These are phyloP conservation scores for Xylaria flabelliformis DNA, from an alignment of 495 filamentous ascomycete species.

Conservation along the genomic window DNA sequence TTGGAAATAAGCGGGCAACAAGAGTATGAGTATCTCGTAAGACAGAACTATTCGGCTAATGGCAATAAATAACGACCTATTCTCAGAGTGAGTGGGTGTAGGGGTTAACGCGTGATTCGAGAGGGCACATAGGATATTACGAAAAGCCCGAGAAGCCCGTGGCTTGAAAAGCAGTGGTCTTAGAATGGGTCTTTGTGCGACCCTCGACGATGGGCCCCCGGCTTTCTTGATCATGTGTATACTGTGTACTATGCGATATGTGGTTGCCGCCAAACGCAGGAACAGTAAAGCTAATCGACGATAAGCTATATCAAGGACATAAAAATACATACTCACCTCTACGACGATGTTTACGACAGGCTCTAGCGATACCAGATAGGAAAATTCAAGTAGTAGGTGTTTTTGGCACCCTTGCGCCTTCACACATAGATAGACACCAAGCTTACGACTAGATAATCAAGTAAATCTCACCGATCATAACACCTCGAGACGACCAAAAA, in stretches of 20 bases:
- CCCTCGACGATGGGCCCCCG: not conserved
- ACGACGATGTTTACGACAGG: not conserved
- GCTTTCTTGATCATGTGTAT: not conserved
- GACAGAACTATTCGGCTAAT: not conserved
- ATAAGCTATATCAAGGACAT: not conserved
- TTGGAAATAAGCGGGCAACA: not conserved
- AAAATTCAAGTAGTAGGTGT: not conserved
- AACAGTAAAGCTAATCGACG: not conserved
- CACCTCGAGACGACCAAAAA: not conserved
- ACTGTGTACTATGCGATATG: not conserved
- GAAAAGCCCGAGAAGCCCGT: not conserved
- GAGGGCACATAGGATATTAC: not conserved
- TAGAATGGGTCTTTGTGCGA: constrained; percentile 11
- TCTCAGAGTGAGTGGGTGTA: not conserved
- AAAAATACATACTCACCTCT: not conserved
- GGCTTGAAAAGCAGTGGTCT: not conserved
- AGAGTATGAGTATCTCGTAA: constrained; percentile 5
- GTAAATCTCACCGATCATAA: not conserved
- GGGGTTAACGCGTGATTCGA: not conserved
- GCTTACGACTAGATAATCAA: not conserved
- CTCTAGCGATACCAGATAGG: not conserved
- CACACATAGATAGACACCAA: not conserved
- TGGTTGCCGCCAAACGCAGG: not conserved
- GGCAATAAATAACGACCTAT: no score
- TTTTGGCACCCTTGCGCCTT: not conserved